phyloP scores from a whole-genome alignment of 139 green algal species.

The Chlorella sp. region DNA sequence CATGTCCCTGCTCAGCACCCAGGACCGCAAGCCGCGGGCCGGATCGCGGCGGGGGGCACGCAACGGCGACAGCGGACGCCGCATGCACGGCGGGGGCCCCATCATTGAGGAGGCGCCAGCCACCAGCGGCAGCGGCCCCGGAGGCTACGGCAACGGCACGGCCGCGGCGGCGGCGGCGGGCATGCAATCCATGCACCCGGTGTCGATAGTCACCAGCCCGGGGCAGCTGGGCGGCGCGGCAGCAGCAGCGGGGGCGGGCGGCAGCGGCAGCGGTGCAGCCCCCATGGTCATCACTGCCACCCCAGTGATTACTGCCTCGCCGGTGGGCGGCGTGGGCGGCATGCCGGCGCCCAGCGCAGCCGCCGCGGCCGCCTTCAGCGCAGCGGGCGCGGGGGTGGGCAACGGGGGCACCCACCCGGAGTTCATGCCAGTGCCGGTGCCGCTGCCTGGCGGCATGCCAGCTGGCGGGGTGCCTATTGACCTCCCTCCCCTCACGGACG shows the following conservation, averaged over 20 bases:
- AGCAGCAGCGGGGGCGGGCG: background rate
- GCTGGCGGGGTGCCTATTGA: background rate
- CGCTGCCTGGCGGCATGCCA: background rate
- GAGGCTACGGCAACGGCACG: background rate
- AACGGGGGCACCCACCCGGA: background rate
- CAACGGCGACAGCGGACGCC: background rate
- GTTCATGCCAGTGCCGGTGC: conserved; percentile 18
- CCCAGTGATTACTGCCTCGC: background rate
- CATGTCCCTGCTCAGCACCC: conserved; percentile 45
- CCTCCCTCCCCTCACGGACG: background rate
- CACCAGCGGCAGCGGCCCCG: background rate
- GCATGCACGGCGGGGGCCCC: background rate
- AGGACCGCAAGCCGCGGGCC: background rate
- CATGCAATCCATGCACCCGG: background rate
- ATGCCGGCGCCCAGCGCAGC: conserved; percentile 10
- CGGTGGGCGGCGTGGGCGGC: background rate
- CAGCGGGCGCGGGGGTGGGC: background rate
- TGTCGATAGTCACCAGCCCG: background rate
- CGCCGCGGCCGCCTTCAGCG: conserved; percentile 12
- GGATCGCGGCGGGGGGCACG: background rate
- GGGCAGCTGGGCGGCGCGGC: background rate
- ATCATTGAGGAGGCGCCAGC: conserved; percentile 34
- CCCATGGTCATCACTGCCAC: conserved; percentile 16
- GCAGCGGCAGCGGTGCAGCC: background rate
- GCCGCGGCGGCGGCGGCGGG: background rate